phyloP scores from a whole-genome alignment of 2,329 filamentous ascomycete species.

The Fusarium torreyae region DNA sequence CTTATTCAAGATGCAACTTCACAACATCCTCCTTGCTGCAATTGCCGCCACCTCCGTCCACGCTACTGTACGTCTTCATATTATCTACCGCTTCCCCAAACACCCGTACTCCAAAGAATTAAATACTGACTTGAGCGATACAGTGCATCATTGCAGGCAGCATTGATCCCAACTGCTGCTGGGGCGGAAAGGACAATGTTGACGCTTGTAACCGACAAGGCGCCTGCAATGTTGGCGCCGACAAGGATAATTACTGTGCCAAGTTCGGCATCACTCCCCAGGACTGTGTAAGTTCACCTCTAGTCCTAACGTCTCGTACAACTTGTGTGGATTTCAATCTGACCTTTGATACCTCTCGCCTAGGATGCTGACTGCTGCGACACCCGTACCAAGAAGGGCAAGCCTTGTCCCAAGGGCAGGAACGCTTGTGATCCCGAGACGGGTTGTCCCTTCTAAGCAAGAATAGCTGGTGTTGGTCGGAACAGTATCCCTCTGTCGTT shows the following conservation, averaged over 20 bases:
- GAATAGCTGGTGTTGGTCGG: not conserved
- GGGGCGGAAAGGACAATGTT: not conserved
- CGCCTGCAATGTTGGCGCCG: not conserved
- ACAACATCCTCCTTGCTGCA: not conserved
- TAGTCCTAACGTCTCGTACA: too few species aligned
- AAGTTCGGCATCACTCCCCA: not conserved
- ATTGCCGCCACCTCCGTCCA: not conserved
- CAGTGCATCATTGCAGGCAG: not conserved
- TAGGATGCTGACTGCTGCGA: not conserved
- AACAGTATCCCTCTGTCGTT: not conserved
- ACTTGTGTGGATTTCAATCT: not conserved
- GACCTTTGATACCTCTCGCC: not conserved
- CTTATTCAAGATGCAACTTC: not conserved
- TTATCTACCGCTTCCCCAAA: too few species aligned
- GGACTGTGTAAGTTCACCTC: not conserved
- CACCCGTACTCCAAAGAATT: not conserved
- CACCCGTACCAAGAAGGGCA: not conserved
- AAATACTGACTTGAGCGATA: not conserved
- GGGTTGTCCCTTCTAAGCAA: not conserved
- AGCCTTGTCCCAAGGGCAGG: not conserved
- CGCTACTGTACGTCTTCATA: not conserved
- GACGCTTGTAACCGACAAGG: not conserved
- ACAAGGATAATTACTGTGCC: not conserved
- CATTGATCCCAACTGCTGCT: constrained; percentile 2
- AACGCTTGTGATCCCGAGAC: not conserved